phyloP scores from a whole-genome alignment of 306 rosid genomes.

The Prinsepia uniflora region DNA sequence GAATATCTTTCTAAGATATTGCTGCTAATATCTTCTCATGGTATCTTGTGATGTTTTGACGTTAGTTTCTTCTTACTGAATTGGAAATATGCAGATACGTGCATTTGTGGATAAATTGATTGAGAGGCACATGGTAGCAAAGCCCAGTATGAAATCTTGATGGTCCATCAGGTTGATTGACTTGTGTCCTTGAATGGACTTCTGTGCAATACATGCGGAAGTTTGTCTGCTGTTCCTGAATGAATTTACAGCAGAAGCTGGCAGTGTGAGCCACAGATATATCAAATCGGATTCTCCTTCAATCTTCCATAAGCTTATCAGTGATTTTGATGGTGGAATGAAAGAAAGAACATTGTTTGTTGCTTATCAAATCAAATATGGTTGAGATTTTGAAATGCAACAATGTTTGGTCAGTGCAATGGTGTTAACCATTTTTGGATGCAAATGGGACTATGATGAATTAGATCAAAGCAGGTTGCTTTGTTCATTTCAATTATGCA shows the following conservation, averaged over 20 bases:
- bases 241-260: constrained; percentile 30
- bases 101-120: constrained; percentile 88
- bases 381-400: constrained; percentile 24
- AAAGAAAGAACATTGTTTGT: constrained; percentile 19
- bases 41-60: constrained; percentile 18
- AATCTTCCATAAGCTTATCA: constrained; percentile 16
- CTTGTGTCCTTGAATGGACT: constrained; percentile 22
- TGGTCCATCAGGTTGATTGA: constrained; percentile 25
- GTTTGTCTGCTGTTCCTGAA: constrained; percentile 28
- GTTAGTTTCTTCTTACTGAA: constrained; percentile 26
- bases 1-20: not conserved
- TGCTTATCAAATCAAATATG: constrained; percentile 22
- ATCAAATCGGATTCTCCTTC: constrained; percentile 23
- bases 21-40: constrained; percentile 1
- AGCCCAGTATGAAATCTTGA: constrained; percentile 50
- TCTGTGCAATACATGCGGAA: constrained; percentile 20
- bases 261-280: constrained; percentile 16
- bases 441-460: not conserved
- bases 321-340: constrained; percentile 30
- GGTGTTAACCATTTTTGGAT: constrained; percentile 10
- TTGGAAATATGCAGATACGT: constrained; percentile 62
- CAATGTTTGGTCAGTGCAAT: constrained; percentile 13
- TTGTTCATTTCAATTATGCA: constrained; percentile 28
- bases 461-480: constrained; percentile 17
- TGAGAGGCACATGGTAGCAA: constrained; percentile 71